These are phyloP conservation scores for Heliosperma pusillum DNA, from an alignment of 148 eudicot genomes.

Conservation along the genomic window DNA sequence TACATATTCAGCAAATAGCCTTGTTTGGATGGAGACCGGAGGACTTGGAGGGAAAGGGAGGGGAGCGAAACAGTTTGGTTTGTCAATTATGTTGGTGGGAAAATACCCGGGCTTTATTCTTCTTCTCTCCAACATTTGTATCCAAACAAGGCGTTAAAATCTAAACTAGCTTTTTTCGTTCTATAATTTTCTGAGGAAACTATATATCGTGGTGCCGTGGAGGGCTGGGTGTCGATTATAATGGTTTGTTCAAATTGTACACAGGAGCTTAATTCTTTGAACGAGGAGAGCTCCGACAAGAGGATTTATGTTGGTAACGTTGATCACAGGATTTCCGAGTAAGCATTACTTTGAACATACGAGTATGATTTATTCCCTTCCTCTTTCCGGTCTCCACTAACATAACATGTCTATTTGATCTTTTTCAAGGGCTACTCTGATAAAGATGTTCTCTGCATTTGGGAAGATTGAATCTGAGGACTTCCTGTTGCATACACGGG, in stretches of 20 bases:
- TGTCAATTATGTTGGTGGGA: not conserved
- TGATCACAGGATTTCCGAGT: conserved; percentile 88
- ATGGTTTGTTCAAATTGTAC: conserved; percentile 7
- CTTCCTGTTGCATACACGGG: conserved; percentile 86
- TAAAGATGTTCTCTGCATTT: conserved; percentile 83
- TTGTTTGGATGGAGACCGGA: not conserved
- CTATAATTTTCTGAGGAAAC: not conserved
- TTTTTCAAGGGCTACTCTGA: conserved; percentile 58
- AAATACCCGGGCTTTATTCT: not conserved
- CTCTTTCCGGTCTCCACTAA: not conserved
- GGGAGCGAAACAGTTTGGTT: not conserved
- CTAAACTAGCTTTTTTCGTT: not conserved
- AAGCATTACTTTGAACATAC: conserved; percentile 27
- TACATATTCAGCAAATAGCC: not conserved
- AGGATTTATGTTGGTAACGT: conserved; percentile 83
- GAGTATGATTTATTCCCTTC: not conserved
- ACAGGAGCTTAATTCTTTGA: conserved; percentile 43
- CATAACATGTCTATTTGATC: conserved; percentile 6
- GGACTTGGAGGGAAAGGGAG: not conserved
- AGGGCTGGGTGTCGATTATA: not conserved
- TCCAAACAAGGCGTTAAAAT: not conserved
- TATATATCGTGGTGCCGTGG: not conserved
- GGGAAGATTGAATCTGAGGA: conserved; percentile 90
- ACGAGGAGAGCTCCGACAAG: conserved; percentile 56
- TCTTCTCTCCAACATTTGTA: not conserved